phyloP scores from a whole-genome alignment of 768 basidiomycete species.

The Lactifluus subvellereus region DNA sequence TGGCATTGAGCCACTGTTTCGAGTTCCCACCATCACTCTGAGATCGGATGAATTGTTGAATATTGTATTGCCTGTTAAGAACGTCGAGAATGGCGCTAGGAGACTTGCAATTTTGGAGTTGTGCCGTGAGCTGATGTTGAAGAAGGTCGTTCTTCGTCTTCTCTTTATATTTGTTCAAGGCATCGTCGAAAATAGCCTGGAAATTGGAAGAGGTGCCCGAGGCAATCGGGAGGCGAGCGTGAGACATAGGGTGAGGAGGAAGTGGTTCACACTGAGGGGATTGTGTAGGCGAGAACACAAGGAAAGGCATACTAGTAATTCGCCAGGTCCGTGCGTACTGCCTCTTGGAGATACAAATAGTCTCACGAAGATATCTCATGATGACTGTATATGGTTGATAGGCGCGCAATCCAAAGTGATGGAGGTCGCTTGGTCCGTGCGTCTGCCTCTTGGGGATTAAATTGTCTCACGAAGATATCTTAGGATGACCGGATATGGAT shows the following conservation, averaged over 20 bases:
- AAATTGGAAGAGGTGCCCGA: neutral
- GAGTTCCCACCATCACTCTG: neutral
- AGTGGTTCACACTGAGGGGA: too few relatives aligned
- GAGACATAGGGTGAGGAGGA: neutral
- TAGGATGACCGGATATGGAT: too few relatives aligned
- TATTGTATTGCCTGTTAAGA: neutral
- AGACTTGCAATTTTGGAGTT: neutral
- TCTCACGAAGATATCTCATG: too few relatives aligned
- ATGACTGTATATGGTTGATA: too few relatives aligned
- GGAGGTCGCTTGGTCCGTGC: too few relatives aligned
- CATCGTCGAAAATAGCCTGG: neutral
- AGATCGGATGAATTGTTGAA: neutral
- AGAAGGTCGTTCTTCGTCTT: conserved; percentile 3
- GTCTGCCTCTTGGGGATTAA: too few relatives aligned
- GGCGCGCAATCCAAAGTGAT: too few relatives aligned
- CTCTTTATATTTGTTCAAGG: neutral
- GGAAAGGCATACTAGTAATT: too few relatives aligned
- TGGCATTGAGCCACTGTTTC: conserved; percentile 2
- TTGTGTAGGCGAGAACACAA: too few relatives aligned
- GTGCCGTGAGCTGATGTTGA: neutral
- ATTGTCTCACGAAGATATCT: too few relatives aligned
- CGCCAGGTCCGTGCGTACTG: too few relatives aligned
- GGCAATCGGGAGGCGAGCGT: neutral
- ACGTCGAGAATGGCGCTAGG: neutral
- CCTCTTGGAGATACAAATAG: too few relatives aligned